Evolutionary conservation across 306 rosid species (phyloP).

Genomic region (Ceratonia siliqua): DNA sequence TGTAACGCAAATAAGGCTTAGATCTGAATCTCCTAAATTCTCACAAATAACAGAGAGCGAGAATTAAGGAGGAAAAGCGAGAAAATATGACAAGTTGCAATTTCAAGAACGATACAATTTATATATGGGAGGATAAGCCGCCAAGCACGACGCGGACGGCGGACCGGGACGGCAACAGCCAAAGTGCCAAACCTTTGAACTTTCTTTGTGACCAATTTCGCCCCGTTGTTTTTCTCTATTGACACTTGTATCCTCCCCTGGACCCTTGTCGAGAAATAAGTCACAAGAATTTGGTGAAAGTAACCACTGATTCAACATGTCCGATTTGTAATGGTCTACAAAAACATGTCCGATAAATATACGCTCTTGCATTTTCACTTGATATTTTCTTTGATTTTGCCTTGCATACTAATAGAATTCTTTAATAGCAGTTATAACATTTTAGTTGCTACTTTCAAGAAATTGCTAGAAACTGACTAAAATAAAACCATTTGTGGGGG

Average conservation of each 20-base stretch:
- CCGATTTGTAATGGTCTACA: no score
- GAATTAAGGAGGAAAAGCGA: conserved; percentile 15
- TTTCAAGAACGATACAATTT: conserved; percentile 40
- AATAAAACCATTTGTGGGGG: no score
- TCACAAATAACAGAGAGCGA: not conserved
- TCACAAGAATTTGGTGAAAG: not conserved
- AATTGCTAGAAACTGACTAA: no score
- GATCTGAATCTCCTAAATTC: conserved; percentile 39
- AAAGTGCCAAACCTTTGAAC: conserved; percentile 24
- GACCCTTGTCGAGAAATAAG: no score
- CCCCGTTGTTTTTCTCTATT: conserved; percentile 14
- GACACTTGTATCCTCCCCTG: not conserved
- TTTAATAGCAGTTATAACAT: no score
- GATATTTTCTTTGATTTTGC: no score
- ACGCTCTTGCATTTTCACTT: no score
- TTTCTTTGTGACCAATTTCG: conserved; percentile 10
- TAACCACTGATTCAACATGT: no score
- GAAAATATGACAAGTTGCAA: not conserved
- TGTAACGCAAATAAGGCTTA: not conserved
- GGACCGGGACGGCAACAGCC: no score
- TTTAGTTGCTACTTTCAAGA: no score
- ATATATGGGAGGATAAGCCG: conserved; percentile 52
- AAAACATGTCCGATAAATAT: no score
- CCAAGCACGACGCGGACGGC: conserved; percentile 50
- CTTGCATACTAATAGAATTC: no score